phyloP scores from a whole-genome alignment of 495 filamentous ascomycete species.

The Aspergillus egyptiacus region DNA sequence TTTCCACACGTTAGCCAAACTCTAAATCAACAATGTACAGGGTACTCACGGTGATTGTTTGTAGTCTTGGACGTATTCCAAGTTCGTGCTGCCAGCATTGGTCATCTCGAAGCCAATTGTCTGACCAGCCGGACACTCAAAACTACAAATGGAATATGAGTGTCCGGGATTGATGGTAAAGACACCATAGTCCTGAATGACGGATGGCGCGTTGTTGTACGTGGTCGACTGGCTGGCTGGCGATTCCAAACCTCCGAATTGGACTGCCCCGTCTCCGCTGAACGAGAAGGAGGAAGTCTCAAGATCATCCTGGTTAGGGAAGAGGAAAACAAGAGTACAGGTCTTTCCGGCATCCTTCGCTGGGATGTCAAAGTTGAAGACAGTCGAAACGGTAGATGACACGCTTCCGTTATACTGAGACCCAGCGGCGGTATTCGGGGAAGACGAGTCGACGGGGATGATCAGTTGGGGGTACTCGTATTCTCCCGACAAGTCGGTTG shows the following conservation, averaged over 20 bases:
- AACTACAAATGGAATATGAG: conserved; percentile 49
- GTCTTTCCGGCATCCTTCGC: conserved; percentile 46
- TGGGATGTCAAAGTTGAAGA: conserved; percentile 69
- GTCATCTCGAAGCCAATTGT: conserved; percentile 48
- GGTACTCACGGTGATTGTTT: conserved; percentile 48
- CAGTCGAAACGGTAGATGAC: conserved; percentile 47
- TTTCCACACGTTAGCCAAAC: conserved; percentile 22
- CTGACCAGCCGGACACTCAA: conserved; percentile 50
- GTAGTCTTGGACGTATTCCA: conserved; percentile 62
- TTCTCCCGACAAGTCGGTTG: conserved; percentile 43
- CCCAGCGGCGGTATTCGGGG: conserved; percentile 46
- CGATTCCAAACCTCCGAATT: conserved; percentile 43
- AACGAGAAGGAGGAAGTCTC: conserved; percentile 52
- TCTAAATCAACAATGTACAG: not conserved
- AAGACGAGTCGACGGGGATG: conserved; percentile 53
- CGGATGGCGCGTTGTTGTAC: conserved; percentile 44
- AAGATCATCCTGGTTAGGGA: conserved; percentile 49
- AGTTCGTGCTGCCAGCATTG: conserved; percentile 42
- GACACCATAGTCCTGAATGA: conserved; percentile 40
- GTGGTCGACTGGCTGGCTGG: conserved; percentile 40
- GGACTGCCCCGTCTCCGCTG: conserved; percentile 51
- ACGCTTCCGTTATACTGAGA: conserved; percentile 51
- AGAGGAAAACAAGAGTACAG: conserved; percentile 61
- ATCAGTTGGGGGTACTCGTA: conserved; percentile 64
- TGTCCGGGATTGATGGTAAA: conserved; percentile 50